These are phyloP conservation scores for Penicillium subrubescens DNA, from an alignment of 495 filamentous ascomycete genomes.

Conservation along the genomic window DNA sequence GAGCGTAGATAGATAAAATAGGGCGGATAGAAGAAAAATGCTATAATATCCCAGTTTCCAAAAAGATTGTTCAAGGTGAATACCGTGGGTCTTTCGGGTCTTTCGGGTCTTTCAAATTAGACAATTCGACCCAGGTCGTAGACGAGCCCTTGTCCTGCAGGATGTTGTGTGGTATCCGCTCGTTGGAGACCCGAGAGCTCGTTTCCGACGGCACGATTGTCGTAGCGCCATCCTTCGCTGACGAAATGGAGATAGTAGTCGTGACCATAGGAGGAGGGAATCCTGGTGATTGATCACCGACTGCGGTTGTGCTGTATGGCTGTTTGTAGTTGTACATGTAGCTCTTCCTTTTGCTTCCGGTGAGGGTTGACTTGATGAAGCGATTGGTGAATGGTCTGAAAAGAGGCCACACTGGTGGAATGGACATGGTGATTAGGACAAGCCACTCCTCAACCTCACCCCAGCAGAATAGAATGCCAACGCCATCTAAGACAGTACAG, in stretches of 20 bases:
- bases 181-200: slow-evolving; percentile 9
- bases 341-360: slow-evolving; percentile 13
- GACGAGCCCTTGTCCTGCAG: slow-evolving; percentile 5
- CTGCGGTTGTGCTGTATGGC: slow-evolving; percentile 17
- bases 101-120: slow-evolving; percentile 6
- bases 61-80: neutral
- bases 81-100: neutral
- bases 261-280: slow-evolving; percentile 22
- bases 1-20: neutral
- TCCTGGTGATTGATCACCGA: slow-evolving; percentile 14
- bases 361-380: slow-evolving; percentile 26
- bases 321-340: slow-evolving; percentile 13
- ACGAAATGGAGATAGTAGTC: slow-evolving; percentile 27
- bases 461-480: slow-evolving; percentile 28
- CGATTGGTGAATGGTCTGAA: slow-evolving; percentile 28
- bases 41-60: neutral
- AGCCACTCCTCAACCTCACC: slow-evolving; percentile 33
- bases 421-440: slow-evolving; percentile 33
- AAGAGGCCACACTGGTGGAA: slow-evolving; percentile 31
- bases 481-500: slow-evolving; percentile 15
- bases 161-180: slow-evolving; percentile 14
- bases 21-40: neutral
- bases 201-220: slow-evolving; percentile 16
- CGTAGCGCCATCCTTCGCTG: slow-evolving; percentile 7
- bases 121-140: slow-evolving; percentile 23